These are phyloP conservation scores for Aaosphaeria arxii DNA, from an alignment of 2,329 filamentous ascomycete genomes.

Conservation along the genomic window DNA sequence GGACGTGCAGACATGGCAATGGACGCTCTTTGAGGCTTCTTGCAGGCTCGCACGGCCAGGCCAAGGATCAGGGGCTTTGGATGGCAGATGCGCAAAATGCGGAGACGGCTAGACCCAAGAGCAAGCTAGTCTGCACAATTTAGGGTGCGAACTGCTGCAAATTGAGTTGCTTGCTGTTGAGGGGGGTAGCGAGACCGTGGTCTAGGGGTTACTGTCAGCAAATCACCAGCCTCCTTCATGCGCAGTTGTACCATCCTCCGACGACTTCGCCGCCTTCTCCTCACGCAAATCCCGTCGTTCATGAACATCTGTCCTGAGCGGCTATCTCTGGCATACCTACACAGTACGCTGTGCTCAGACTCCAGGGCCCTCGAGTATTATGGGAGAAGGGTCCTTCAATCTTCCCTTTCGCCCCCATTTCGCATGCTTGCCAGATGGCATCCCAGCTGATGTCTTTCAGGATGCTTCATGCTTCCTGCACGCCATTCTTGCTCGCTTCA, in stretches of 20 bases:
- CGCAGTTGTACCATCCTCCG: slow-evolving; percentile 1
- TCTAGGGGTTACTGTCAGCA: slow-evolving; percentile 25
- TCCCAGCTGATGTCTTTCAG: neutral
- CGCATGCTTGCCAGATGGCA: neutral
- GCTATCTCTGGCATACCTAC: no score
- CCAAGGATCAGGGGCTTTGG: slow-evolving; percentile 39
- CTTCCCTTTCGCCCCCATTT: neutral
- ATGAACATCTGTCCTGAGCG: no score
- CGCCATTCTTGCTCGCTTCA: slow-evolving; percentile 36
- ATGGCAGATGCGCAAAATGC: slow-evolving; percentile 41
- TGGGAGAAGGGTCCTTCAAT: no score
- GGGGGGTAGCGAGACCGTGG: slow-evolving; percentile 29
- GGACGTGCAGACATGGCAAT: slow-evolving; percentile 23
- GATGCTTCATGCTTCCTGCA: slow-evolving; percentile 29
- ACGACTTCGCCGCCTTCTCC: slow-evolving; percentile 16
- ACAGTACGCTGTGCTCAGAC: no score
- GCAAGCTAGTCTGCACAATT: slow-evolving; percentile 36
- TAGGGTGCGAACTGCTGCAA: slow-evolving; percentile 38
- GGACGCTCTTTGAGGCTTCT: slow-evolving; percentile 41
- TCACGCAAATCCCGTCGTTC: slow-evolving; percentile 15
- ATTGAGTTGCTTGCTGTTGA: slow-evolving; percentile 29
- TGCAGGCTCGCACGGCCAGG: slow-evolving; percentile 34
- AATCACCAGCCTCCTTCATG: slow-evolving; percentile 20
- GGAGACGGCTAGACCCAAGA: slow-evolving; percentile 38
- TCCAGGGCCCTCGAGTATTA: no score